Evolutionary conservation across 192 early-diverging fungal species (phyloP).

Genomic region (Entophlyctis luteolus): DNA sequence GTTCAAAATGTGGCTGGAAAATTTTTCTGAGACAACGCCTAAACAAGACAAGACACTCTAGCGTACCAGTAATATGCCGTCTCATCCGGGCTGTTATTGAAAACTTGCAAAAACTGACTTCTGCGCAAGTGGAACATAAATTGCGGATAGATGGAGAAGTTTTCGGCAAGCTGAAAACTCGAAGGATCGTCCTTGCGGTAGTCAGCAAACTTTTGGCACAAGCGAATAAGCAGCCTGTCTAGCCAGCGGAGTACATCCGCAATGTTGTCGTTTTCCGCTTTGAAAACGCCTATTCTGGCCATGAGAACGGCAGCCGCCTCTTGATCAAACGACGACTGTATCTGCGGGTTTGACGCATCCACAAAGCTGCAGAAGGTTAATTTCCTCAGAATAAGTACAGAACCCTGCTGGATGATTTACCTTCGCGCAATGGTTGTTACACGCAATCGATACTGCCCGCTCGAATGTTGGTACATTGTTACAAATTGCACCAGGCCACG

Average conservation of each 20-base stretch:
- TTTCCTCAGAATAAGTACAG: not conserved
- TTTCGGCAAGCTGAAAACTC: slow-evolving; percentile 83
- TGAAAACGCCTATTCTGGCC: slow-evolving; percentile 94
- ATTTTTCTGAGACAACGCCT: slow-evolving; percentile 4
- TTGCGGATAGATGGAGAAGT: slow-evolving; percentile 98
- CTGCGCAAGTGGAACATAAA: slow-evolving; percentile 99
- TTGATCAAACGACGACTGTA: slow-evolving; percentile 92
- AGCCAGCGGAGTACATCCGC: slow-evolving; percentile 96
- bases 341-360: slow-evolving; percentile 78
- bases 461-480: slow-evolving; percentile 93
- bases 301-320: slow-evolving; percentile 96
- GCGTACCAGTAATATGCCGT: slow-evolving; percentile 81
- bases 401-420: slow-evolving; percentile 21
- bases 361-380: slow-evolving; percentile 44
- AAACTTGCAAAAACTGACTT: slow-evolving; percentile 96
- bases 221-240: slow-evolving; percentile 95
- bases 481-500: slow-evolving; percentile 91
- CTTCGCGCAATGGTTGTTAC: slow-evolving; percentile 93
- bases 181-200: slow-evolving; percentile 93
- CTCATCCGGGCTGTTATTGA: slow-evolving; percentile 98
- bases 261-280: slow-evolving; percentile 94
- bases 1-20: slow-evolving; percentile 82
- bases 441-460: slow-evolving; percentile 81
- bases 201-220: slow-evolving; percentile 96
- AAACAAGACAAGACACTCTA: not conserved